These are phyloP conservation scores for Pisolithus thermaeus DNA, from an alignment of 1,284 basidiomycete species.

Conservation along the genomic window DNA sequence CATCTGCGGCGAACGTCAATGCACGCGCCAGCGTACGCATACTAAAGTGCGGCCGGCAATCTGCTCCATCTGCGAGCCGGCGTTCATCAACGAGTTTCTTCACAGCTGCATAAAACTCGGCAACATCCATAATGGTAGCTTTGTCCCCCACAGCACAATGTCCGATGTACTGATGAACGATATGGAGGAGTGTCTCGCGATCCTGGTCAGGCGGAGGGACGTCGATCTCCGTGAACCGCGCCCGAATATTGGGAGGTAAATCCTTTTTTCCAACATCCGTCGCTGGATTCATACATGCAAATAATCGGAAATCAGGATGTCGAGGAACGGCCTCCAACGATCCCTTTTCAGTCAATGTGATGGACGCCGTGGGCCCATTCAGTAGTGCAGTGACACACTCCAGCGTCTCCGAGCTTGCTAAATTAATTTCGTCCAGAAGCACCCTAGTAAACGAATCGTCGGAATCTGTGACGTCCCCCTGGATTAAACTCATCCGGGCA, in stretches of 20 bases:
- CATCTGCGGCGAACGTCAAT: constrained; percentile 86
- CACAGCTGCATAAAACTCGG: constrained; percentile 85
- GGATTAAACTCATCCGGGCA: not conserved
- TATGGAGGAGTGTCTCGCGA: constrained; percentile 83
- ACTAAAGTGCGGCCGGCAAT: constrained; percentile 94
- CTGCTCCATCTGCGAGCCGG: constrained; percentile 92
- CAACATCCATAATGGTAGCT: constrained; percentile 84
- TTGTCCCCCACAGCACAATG: constrained; percentile 81
- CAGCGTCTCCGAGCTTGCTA: constrained; percentile 91
- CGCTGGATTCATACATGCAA: constrained; percentile 99
- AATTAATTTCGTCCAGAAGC: constrained; percentile 93
- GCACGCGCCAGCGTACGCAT: constrained; percentile 95
- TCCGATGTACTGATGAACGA: constrained; percentile 90
- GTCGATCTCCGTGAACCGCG: constrained; percentile 94
- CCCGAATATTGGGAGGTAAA: constrained; percentile 84
- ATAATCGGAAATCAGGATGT: constrained; percentile 93
- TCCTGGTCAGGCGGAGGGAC: constrained; percentile 92
- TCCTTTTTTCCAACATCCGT: constrained; percentile 99
- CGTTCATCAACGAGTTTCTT: constrained; percentile 76
- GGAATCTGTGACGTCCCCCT: constrained; percentile 4
- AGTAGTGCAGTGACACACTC: constrained; percentile 89
- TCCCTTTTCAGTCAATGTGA: constrained; percentile 92
- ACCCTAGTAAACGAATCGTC: constrained; percentile 50
- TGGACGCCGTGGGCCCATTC: constrained; percentile 80
- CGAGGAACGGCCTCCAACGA: constrained; percentile 87